Conservation (phyloP, 345 rosid species). For the Hibiscus syriacus region DNA sequence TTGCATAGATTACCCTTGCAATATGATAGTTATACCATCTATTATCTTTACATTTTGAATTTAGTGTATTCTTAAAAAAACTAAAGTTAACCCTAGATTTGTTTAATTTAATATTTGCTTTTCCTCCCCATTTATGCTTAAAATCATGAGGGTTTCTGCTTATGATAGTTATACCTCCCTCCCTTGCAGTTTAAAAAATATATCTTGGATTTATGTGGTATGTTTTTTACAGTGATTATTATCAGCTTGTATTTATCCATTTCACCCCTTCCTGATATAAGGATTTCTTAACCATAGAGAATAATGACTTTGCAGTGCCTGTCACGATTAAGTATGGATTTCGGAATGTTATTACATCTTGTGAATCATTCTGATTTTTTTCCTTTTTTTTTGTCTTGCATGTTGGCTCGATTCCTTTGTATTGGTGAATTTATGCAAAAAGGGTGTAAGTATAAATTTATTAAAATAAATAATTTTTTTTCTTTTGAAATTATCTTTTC, state of each 20-base stretch:
- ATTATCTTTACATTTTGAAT: not conserved
- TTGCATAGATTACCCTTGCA: not conserved
- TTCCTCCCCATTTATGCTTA: not conserved
- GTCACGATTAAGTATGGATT: not conserved
- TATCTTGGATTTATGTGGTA: not conserved
- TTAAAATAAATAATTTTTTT: not conserved
- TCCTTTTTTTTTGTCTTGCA: slow-evolving; percentile 1
- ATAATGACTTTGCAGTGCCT: not conserved
- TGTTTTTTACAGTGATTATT: not conserved
- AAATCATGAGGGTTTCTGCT: not conserved
- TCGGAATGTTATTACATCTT: not conserved
- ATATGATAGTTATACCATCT: not conserved
- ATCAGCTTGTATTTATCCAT: not conserved
- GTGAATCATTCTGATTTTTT: slow-evolving; percentile 10
- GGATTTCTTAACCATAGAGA: too few species aligned
- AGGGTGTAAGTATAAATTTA: slow-evolving; percentile 63
- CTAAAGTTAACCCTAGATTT: not conserved
- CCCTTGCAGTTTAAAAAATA: not conserved
- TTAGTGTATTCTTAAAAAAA: not conserved
- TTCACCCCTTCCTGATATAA: too few species aligned
- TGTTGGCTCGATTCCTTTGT: slow-evolving; percentile 22
- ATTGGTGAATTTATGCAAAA: slow-evolving; percentile 10
- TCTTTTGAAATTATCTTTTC: not conserved
- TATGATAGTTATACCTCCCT: not conserved
- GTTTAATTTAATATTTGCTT: not conserved